These are phyloP conservation scores for Coemansia sp. DNA, from an alignment of 192 early-diverging fungal species.

Conservation along the genomic window DNA sequence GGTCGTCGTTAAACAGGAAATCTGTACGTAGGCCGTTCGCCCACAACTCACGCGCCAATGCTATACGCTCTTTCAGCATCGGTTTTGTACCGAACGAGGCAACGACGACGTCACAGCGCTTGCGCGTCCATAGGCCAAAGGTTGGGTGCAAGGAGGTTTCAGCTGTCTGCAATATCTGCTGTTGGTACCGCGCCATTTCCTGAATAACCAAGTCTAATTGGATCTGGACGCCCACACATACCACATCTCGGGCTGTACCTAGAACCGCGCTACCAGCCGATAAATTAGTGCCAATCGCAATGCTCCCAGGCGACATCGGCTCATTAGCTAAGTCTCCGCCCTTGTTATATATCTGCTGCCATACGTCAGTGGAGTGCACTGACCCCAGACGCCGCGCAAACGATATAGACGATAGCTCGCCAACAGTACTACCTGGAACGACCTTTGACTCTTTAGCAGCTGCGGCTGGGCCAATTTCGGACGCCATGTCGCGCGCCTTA, in stretches of 20 bases:
- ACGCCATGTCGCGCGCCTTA: slow-evolving; percentile 18
- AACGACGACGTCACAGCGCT: slow-evolving; percentile 76
- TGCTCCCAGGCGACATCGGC: neutral
- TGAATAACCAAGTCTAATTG: slow-evolving; percentile 71
- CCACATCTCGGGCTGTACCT: slow-evolving; percentile 47
- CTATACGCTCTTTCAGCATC: slow-evolving; percentile 73
- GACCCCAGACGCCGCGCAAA: slow-evolving; percentile 41
- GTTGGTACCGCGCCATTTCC: slow-evolving; percentile 66
- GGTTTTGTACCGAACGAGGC: slow-evolving; percentile 77
- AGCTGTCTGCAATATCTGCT: slow-evolving; percentile 23
- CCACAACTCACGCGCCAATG: slow-evolving; percentile 82
- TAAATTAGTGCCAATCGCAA: slow-evolving; percentile 40
- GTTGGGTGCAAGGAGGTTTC: slow-evolving; percentile 28
- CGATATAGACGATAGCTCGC: slow-evolving; percentile 16
- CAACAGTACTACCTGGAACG: neutral
- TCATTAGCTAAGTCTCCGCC: neutral
- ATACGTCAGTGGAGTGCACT: slow-evolving; percentile 41
- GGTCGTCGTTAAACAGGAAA: slow-evolving; percentile 75
- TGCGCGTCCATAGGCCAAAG: slow-evolving; percentile 61
- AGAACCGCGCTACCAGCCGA: slow-evolving; percentile 44
- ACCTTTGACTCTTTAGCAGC: neutral
- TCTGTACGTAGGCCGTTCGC: slow-evolving; percentile 76
- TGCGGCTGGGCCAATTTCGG: neutral
- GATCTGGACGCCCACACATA: slow-evolving; percentile 85
- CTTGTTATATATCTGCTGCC: slow-evolving; percentile 42